Conservation (phyloP, 2,329 filamentous ascomycete genomes). For the Amphichorda felina region DNA sequence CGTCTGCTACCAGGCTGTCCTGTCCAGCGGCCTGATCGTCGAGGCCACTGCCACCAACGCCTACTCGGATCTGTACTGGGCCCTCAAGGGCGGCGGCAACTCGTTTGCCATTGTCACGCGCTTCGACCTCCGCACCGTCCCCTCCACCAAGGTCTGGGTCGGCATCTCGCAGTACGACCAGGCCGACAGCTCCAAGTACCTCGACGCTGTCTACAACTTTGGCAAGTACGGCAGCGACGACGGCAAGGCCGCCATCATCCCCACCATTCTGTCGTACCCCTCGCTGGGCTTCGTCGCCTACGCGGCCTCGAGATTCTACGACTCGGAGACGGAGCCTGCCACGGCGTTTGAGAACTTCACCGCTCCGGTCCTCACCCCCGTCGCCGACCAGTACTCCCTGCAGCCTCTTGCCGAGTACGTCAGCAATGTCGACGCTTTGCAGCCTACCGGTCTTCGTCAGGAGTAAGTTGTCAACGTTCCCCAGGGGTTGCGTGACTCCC, state of each 20-base stretch:
- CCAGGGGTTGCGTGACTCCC: constrained; percentile 1
- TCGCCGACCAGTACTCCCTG: constrained; percentile 4
- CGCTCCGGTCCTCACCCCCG: constrained; percentile 5
- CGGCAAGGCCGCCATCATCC: constrained; percentile 8
- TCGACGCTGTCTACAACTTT: constrained; percentile 9
- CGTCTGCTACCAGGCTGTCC: constrained; percentile 31
- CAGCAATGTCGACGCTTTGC: constrained; percentile 6
- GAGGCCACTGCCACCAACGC: constrained; percentile 20
- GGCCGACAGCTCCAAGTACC: too few species aligned
- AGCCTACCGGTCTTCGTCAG: constrained; percentile 7
- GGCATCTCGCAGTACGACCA: too few species aligned
- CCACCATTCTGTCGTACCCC: constrained; percentile 7
- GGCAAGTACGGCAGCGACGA: constrained; percentile 6
- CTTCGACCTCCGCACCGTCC: constrained; percentile 16
- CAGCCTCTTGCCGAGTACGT: constrained; percentile 7
- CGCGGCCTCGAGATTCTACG: constrained; percentile 7
- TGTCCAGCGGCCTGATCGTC: constrained; percentile 30
- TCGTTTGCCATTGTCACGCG: constrained; percentile 26
- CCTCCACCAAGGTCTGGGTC: constrained; percentile 8
- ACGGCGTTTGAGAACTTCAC: constrained; percentile 8
- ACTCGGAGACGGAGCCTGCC: constrained; percentile 3
- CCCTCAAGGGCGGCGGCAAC: constrained; percentile 28
- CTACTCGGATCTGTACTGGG: constrained; percentile 28
- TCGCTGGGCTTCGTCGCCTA: constrained; percentile 7
- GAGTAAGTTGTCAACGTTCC: constrained; percentile 2